phyloP scores from a whole-genome alignment of 768 basidiomycete species.

The Leucocoprinus leucothites region DNA sequence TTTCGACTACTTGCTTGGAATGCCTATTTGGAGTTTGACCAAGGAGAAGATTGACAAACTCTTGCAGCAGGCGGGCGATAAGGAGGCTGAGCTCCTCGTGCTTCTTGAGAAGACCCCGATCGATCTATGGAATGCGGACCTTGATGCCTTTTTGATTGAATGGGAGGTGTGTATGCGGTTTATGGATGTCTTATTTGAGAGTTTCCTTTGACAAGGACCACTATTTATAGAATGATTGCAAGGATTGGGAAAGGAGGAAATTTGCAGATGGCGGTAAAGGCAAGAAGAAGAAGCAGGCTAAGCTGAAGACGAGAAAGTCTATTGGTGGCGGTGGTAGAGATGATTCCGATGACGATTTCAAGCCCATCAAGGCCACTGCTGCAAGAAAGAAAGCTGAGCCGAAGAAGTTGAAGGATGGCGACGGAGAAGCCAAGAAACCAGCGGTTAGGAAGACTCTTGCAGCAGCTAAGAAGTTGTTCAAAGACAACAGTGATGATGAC shows the following conservation, averaged over 20 bases:
- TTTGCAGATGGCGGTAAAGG: slow-evolving; percentile 36
- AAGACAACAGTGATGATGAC: slow-evolving; percentile 14
- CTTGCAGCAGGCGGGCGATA: slow-evolving; percentile 71
- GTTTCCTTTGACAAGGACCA: slow-evolving; percentile 6
- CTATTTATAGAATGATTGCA: slow-evolving; percentile 38
- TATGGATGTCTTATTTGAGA: not conserved
- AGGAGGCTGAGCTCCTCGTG: slow-evolving; percentile 75
- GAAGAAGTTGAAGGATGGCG: slow-evolving; percentile 22
- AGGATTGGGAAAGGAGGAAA: slow-evolving; percentile 42
- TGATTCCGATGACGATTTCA: slow-evolving; percentile 45
- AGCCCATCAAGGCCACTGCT: slow-evolving; percentile 41
- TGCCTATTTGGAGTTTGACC: slow-evolving; percentile 95
- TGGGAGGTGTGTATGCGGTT: slow-evolving; percentile 66
- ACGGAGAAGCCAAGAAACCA: slow-evolving; percentile 17
- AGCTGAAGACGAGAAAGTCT: slow-evolving; percentile 47
- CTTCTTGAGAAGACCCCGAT: slow-evolving; percentile 78
- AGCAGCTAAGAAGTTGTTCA: slow-evolving; percentile 18
- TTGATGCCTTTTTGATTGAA: slow-evolving; percentile 77
- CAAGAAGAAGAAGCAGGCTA: slow-evolving; percentile 46
- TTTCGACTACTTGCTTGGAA: slow-evolving; percentile 91
- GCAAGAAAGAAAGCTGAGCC: slow-evolving; percentile 34
- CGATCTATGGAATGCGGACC: slow-evolving; percentile 86
- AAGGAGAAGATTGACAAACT: slow-evolving; percentile 93
- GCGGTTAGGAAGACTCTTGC: slow-evolving; percentile 14
- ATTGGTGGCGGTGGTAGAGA: slow-evolving; percentile 28